Evolutionary conservation across 23 red algal species (phyloP).

Genomic region (Cyanidioschyzon merolae): DNA sequence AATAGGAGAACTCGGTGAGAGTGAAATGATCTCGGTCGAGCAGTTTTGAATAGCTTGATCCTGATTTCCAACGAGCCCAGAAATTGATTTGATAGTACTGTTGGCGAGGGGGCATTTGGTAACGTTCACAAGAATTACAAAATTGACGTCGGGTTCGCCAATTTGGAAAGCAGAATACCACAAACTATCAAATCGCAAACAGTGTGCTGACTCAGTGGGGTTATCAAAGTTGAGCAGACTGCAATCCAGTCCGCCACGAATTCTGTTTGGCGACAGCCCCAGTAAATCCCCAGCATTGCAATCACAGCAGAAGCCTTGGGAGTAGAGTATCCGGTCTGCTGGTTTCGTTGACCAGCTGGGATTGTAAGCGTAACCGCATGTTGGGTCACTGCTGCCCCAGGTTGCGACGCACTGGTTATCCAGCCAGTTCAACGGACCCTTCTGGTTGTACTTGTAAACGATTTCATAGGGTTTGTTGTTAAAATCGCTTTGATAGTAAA

Average conservation of each 20-base stretch:
- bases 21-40: neutral
- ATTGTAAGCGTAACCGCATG: constrained; percentile 35
- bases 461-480: constrained; percentile 37
- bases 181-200: constrained; percentile 27
- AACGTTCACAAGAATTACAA: constrained; percentile 1
- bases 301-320: constrained; percentile 39
- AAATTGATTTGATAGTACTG: neutral
- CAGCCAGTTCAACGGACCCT: constrained; percentile 31
- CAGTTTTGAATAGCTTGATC: neutral
- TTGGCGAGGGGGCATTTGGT: neutral
- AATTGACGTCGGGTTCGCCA: constrained; percentile 15
- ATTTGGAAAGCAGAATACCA: constrained; percentile 45
- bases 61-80: neutral
- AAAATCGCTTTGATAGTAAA: constrained; percentile 32
- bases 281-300: constrained; percentile 20
- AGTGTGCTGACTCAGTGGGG: constrained; percentile 34
- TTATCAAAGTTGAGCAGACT: constrained; percentile 17
- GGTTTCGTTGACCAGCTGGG: constrained; percentile 16
- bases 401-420: constrained; percentile 23
- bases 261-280: neutral
- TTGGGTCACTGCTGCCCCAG: constrained; percentile 23
- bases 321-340: constrained; percentile 22
- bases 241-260: constrained; percentile 23
- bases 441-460: constrained; percentile 18
- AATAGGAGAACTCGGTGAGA: neutral